These are phyloP conservation scores for Trichoderma guizhouense DNA, from an alignment of 2,329 filamentous ascomycete genomes.

Conservation along the genomic window DNA sequence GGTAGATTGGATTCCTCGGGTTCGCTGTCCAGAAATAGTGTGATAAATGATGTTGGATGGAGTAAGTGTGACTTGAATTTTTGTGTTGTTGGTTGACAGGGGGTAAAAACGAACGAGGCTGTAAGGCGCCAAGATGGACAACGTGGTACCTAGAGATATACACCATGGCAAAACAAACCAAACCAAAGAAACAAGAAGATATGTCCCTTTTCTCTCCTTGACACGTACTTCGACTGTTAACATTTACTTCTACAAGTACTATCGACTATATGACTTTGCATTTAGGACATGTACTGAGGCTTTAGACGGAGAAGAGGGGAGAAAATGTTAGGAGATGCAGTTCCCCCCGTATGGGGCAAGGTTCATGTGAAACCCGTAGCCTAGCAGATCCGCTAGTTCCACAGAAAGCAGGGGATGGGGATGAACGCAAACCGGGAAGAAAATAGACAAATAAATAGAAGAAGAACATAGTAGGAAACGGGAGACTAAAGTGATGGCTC, in stretches of 20 bases:
- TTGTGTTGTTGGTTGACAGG: background rate
- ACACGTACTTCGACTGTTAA: background rate
- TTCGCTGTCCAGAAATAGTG: background rate
- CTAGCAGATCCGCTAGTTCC: slow-evolving; percentile 2
- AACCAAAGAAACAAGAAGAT: no score
- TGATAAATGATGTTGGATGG: background rate
- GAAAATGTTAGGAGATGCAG: background rate
- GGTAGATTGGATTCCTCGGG: background rate
- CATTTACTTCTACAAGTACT: background rate
- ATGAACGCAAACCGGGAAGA: background rate
- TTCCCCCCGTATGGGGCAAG: background rate
- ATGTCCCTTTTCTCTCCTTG: background rate
- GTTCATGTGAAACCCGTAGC: background rate
- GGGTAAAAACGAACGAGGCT: background rate
- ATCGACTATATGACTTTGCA: background rate
- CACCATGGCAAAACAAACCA: background rate
- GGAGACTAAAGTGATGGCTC: background rate
- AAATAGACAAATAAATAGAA: background rate
- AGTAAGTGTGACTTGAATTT: background rate
- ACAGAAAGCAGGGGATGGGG: slow-evolving; percentile 1
- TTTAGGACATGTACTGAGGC: background rate
- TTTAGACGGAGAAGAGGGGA: background rate
- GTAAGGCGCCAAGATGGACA: background rate
- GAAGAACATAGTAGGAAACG: background rate
- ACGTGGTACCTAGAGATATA: background rate